Evolutionary conservation across 1,284 basidiomycete genomes (phyloP), one percentile per base, ranked within the genome.

Genomic region (Grifola frondosa): DNA sequence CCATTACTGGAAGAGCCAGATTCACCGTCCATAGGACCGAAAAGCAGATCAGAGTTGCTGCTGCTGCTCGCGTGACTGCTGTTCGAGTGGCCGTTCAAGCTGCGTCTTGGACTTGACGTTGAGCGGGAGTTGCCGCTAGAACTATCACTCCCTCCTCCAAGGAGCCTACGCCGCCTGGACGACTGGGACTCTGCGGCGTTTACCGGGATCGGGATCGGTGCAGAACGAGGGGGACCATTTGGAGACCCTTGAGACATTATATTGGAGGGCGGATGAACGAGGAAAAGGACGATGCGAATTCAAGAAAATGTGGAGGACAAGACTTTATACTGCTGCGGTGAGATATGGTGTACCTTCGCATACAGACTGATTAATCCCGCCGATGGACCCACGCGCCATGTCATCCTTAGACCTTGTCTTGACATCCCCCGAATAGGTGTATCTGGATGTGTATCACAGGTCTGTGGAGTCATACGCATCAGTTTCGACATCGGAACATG

Each of bases 1-100:
- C n/a, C n/a, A n/a, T n/a, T n/a, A n/a, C n/a, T n/a, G n/a, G n/a
- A n/a, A n/a, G n/a, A n/a, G n/a, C n/a, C n/a, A n/a, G n/a, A n/a
- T n/a, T n/a, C n/a, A n/a, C n/a, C 21, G 24, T 37, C 33, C 35
- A 37, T 43, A 15, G 34, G 41, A 8, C 33, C 40, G 37, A 43
- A 43, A 20, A 43, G 29, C 19, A 37, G 13, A 19, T 37, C 33
- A 17, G 32, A 25, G 7, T 9, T 40, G 19, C 21, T 13, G 15
- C 35, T 15, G 22, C 35, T 24, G 23, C 30, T n/a, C 13, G 6
- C 13, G 24, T 23, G 35, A 21, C 23, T 32, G 19, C 6, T 37
- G n/a, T n/a, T 13, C 25, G 26, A 32, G 15, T 32, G 30, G 30
- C 9, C 30, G 10, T 16, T 32, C 13, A 19, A 20, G 26, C 25